Evolutionary conservation across 192 early-diverging fungal species (phyloP).

Genomic region (Gamsiella multidivaricata): DNA sequence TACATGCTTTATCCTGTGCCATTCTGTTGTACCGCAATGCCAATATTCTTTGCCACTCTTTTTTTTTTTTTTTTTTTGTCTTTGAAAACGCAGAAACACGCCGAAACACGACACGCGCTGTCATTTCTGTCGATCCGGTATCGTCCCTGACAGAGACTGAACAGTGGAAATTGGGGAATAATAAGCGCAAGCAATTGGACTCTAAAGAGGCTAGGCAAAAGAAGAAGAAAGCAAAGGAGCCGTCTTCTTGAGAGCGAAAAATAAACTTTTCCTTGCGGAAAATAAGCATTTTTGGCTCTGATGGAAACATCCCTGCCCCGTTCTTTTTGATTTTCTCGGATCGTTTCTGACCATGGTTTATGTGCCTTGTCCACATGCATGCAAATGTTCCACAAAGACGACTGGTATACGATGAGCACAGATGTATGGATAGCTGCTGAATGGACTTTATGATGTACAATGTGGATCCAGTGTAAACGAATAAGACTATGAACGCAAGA

Average conservation of each 20-base stretch:
- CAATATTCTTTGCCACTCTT: neutral
- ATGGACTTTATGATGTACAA: constrained; percentile 3
- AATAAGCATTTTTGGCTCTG: constrained; percentile 2
- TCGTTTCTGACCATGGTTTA: no score
- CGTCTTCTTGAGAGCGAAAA: constrained; percentile 1
- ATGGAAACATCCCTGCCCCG: no score
- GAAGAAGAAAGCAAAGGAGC: constrained; percentile 17
- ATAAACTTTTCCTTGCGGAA: neutral
- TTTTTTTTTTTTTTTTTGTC: neutral
- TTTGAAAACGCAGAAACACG: constrained; percentile 56
- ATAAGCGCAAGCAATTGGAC: constrained; percentile 35
- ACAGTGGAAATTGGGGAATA: constrained; percentile 58
- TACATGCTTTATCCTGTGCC: no score
- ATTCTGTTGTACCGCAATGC: neutral
- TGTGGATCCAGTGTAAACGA: neutral
- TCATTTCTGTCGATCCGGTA: constrained; percentile 56
- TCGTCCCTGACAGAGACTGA: constrained; percentile 49
- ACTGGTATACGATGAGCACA: no score
- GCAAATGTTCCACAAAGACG: no score
- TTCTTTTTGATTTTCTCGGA: no score
- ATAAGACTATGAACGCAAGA: neutral
- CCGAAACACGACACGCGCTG: constrained; percentile 58
- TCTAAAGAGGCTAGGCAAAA: constrained; percentile 9
- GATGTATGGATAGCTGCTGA: no score
- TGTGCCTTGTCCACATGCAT: no score